A percentile compares a stretch with the other conserved stretches of the same genome.
Evolutionary conservation across 2,329 filamentous ascomycete genomes (phyloP).

Genomic region (Alternaria sp.): DNA sequence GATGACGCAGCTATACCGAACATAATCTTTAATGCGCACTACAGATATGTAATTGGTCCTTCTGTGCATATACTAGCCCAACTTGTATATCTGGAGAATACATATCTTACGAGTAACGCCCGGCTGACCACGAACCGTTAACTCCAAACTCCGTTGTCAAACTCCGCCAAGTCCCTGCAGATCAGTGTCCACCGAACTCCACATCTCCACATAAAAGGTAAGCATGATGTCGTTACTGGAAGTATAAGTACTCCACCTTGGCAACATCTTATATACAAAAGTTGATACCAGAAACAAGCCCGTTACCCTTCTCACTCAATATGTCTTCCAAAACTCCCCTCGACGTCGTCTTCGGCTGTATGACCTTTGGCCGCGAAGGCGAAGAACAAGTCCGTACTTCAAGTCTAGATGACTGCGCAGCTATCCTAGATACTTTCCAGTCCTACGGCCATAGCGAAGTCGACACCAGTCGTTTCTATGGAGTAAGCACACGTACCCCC

Average conservation of each 20-base stretch:
- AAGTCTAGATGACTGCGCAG: slow-evolving; percentile 20
- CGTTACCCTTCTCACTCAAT: neutral
- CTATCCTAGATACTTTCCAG: slow-evolving; percentile 45
- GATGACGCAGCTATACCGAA: neutral
- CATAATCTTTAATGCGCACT: neutral
- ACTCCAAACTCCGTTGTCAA: neutral
- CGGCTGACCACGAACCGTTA: neutral
- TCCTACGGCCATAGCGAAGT: slow-evolving; percentile 44
- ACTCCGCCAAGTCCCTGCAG: slow-evolving; percentile 2
- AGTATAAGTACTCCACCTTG: neutral
- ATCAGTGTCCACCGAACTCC: neutral
- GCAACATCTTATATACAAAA: neutral
- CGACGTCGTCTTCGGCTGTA: slow-evolving; percentile 49
- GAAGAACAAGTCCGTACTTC: slow-evolving; percentile 31
- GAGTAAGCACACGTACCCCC: slow-evolving; percentile 9
- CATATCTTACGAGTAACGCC: neutral
- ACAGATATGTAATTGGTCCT: neutral
- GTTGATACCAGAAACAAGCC: neutral
- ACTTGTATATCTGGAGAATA: neutral
- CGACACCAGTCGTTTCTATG: slow-evolving; percentile 53
- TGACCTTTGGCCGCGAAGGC: slow-evolving; percentile 47
- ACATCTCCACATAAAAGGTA: neutral
- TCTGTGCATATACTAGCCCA: neutral
- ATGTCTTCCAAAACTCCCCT: slow-evolving; percentile 29
- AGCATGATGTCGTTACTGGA: neutral